Conservation (phyloP, 306 rosid species). For the Dalbergia oliveri region DNA sequence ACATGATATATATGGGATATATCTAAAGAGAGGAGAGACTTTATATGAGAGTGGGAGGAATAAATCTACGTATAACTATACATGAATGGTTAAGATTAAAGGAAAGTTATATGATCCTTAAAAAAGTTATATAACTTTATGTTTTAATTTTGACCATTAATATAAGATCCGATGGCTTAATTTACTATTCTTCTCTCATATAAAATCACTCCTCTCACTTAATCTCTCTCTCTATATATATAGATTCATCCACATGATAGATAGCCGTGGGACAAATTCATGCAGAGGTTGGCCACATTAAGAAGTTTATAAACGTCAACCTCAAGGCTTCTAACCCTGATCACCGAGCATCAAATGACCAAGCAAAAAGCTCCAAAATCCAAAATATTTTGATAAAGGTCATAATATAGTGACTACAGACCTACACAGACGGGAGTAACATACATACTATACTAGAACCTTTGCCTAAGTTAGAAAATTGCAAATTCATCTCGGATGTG, state of each 20-base stretch:
- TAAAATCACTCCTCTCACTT: no score
- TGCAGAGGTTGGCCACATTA: background rate
- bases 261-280: constrained; percentile 20
- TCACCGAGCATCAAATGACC: background rate
- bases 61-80: no score
- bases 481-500: background rate
- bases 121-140: no score
- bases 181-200: no score
- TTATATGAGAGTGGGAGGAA: no score
- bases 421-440: background rate
- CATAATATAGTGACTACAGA: constrained; percentile 11
- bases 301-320: constrained; percentile 4
- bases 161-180: no score
- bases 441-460: background rate
- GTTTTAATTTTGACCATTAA: no score
- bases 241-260: background rate
- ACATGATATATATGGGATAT: background rate
- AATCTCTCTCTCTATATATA: no score
- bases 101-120: no score
- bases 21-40: no score
- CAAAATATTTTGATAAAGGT: constrained; percentile 34
- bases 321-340: constrained; percentile 12
- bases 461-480: constrained; percentile 33
- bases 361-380: background rate
- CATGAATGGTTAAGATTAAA: no score